Base-by-base conservation (phyloP, 495 filamentous ascomycete genomes). In the Thermothielavioides terrestris region DNA sequence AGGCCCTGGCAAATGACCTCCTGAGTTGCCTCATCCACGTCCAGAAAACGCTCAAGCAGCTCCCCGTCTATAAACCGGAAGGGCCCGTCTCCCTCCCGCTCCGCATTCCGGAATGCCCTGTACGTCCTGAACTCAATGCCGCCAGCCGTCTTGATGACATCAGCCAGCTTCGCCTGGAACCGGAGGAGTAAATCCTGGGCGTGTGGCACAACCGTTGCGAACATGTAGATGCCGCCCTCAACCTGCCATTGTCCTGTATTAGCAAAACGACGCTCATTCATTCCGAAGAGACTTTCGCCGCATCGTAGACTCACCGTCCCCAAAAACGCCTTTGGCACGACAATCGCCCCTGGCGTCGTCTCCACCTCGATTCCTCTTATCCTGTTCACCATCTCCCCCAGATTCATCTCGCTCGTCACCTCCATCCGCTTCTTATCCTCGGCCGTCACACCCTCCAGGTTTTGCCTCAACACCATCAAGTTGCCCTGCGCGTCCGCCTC, bases 51-150 rank as follows among this genome's bases (percentile, higher is more conserved):
- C 66, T 95, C 90, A 22, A 99, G 73, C 42, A 97, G 68, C 61
- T 97, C 92, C 0, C 90, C 92, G 59, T 99, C 92, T 36, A 97
- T 80, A 59, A 97, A 95, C 7, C 92, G 76, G 53, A 79, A 84
- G 1, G 94, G 92, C 48, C 85, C 86, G 4, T 85, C 81, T 0
- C 78, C 77, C 42, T 83, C 81, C 32, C 85, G 71, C 21, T 84
- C 82, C 27, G 74, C 68, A 20, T 78, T 89, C 38, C 79, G 77
- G 67, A 91, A 94, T 0, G 84, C 85, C 18, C 92, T 79, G 65
- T 85, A 99, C 4, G 70, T 71, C 42, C 77, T 77, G 65, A 94
- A 95, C 0, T 83, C 73, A 11, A 96, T 74, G 26, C 76, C 63
- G 1, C 90, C 90, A 0, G 82, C 73, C 2, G 80, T 81, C 37